These are phyloP conservation scores for Chaetothyriales sp. DNA, from an alignment of 2,329 filamentous ascomycete genomes.

Conservation along the genomic window DNA sequence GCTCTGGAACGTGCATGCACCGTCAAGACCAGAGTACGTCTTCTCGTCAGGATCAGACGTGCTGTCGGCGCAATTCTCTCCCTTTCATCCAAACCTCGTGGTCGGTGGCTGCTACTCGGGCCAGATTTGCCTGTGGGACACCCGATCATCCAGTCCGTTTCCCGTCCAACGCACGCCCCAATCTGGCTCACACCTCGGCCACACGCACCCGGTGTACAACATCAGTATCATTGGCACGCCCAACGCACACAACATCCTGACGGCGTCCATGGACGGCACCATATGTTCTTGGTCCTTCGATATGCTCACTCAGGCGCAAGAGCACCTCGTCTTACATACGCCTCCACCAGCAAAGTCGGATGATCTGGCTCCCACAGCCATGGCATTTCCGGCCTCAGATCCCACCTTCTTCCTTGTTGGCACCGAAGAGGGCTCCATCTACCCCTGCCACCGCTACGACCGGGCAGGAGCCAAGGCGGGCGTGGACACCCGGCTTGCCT, in stretches of 20 bases:
- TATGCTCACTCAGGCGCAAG: slow-evolving; percentile 93
- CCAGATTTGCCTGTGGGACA: slow-evolving; percentile 95
- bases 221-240: slow-evolving; percentile 94
- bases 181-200: slow-evolving; percentile 63
- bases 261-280: slow-evolving; percentile 88
- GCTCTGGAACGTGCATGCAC: slow-evolving; percentile 93
- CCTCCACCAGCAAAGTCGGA: slow-evolving; percentile 82
- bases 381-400: slow-evolving; percentile 88
- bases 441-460: slow-evolving; percentile 93
- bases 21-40: slow-evolving; percentile 86
- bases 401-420: slow-evolving; percentile 96
- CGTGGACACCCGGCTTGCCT: slow-evolving; percentile 76
- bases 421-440: slow-evolving; percentile 91
- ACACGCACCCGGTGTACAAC: slow-evolving; percentile 92
- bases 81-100: slow-evolving; percentile 92
- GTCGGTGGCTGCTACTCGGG: slow-evolving; percentile 93
- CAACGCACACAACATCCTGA: slow-evolving; percentile 97
- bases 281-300: slow-evolving; percentile 97
- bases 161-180: slow-evolving; percentile 94
- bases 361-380: slow-evolving; percentile 84
- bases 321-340: slow-evolving; percentile 75
- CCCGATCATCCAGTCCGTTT: slow-evolving; percentile 59
- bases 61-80: slow-evolving; percentile 91
- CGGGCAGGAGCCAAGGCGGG: slow-evolving; percentile 93
- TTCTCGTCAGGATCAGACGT: slow-evolving; percentile 96